These are phyloP conservation scores for Teratosphaeria zuluensis DNA, from an alignment of 2,329 filamentous ascomycete species.

Conservation along the genomic window DNA sequence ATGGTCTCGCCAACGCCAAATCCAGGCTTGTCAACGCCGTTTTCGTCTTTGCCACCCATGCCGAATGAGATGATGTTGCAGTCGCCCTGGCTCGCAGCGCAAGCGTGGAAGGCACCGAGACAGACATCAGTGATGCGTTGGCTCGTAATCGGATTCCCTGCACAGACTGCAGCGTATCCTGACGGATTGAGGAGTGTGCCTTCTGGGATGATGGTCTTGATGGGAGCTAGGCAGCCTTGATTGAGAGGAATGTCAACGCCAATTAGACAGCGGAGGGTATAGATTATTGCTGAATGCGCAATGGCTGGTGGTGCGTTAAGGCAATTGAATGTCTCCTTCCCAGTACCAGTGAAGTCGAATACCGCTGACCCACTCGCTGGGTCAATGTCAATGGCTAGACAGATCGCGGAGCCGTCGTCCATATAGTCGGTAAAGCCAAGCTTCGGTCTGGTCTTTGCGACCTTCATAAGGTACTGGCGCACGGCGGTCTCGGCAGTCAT, in stretches of 20 bases:
- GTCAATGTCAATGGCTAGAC: slow-evolving; percentile 27
- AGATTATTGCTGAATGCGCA: slow-evolving; percentile 28
- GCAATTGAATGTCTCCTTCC: slow-evolving; percentile 24
- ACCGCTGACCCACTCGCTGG: slow-evolving; percentile 20
- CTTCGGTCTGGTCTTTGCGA: slow-evolving; percentile 10
- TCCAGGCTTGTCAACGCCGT: slow-evolving; percentile 13
- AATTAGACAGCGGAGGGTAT: slow-evolving; percentile 24
- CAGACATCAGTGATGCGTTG: slow-evolving; percentile 26
- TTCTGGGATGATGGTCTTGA: slow-evolving; percentile 20
- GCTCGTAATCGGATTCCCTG: slow-evolving; percentile 23
- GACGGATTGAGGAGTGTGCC: slow-evolving; percentile 22
- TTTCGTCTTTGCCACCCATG: slow-evolving; percentile 14
- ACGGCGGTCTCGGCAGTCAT: slow-evolving; percentile 27
- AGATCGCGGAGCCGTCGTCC: slow-evolving; percentile 32
- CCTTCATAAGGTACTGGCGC: slow-evolving; percentile 21
- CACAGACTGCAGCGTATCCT: slow-evolving; percentile 20
- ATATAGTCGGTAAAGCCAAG: slow-evolving; percentile 28
- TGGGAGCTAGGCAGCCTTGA: slow-evolving; percentile 24
- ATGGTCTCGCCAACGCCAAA: slow-evolving; percentile 30
- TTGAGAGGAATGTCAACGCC: slow-evolving; percentile 40
- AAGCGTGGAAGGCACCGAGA: slow-evolving; percentile 23
- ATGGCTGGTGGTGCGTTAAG: slow-evolving; percentile 31
- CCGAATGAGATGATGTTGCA: slow-evolving; percentile 25
- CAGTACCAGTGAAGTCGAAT: slow-evolving; percentile 35
- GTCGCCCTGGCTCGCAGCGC: slow-evolving; percentile 23